Base-by-base conservation (phyloP, 2,329 filamentous ascomycete genomes). In the Scytalidium sp. region DNA sequence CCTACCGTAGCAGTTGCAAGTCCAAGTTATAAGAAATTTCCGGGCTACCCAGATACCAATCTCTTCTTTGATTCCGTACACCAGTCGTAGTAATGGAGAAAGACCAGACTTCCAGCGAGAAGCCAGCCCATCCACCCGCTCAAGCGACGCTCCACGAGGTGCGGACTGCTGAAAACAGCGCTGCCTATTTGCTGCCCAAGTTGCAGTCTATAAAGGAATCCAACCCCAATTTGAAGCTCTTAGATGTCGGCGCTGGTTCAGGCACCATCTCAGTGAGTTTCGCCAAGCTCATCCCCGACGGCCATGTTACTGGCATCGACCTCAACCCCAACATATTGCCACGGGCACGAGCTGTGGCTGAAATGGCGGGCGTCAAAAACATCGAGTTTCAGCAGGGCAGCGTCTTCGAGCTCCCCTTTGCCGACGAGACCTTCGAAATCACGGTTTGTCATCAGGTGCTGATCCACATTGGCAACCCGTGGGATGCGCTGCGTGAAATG, bases 371-470 rank as follows among this genome's bases (percentile, higher is more conserved):
- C 27, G 50, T 60, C 21, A 57, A 53, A 22, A 56, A 64, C 44
- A 53, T 61, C 43, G 50, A 50, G 29, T 66, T 66, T 46, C 53
- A 55, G 27, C 45, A 52, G 27, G 55, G 46, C 21, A 45, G 57
- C 41, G 57, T 60, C 22, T 61, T 61, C 47, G 54, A 56, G 7
- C 55, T 70, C 15, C 58, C 63, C 72, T 65, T 74, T 42, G 55
- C 67, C 2, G 75, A 82, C 50, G 68, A 67, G 39, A 62, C 68
- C 3, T 85, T 84, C 53, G 82, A 85, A 55, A 61, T 85, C 22
- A 78, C 84, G 11, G 76, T 78, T 57, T 75, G 74, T 23, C 78
- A 82, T 57, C 80, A 84, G 59, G 75, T 84, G 10, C 67, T 84
- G 11, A 72, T 76, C 56, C 81, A 85, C 62, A 66, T 84, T 4